Conservation (phyloP, 495 filamentous ascomycete species). For the Tuber magnatum region DNA sequence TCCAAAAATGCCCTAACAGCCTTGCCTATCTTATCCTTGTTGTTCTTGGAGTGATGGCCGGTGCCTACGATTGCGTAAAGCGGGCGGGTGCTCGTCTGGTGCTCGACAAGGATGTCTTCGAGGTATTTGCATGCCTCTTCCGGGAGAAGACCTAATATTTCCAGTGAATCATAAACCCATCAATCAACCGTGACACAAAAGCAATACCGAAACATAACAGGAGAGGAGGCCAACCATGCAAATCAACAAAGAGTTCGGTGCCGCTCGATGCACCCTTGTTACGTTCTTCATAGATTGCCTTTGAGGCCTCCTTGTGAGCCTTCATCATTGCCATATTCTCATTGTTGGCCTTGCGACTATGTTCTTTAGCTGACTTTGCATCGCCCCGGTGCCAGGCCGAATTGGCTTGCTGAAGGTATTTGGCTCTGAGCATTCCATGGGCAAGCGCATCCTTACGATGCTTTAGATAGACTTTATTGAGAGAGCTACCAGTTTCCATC, state of each 20-base stretch:
- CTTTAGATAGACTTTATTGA: conserved; percentile 91
- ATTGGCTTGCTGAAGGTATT: conserved; percentile 96
- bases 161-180: conserved; percentile 1
- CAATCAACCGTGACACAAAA: not conserved
- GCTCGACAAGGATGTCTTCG: conserved; percentile 74
- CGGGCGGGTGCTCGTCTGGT: conserved; percentile 62
- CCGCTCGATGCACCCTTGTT: conserved; percentile 55
- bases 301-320: conserved; percentile 89
- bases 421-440: conserved; percentile 90
- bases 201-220: not conserved
- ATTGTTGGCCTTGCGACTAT: conserved; percentile 85
- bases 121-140: conserved; percentile 96
- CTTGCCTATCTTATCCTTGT: conserved; percentile 97
- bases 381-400: conserved; percentile 99
- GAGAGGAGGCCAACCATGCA: conserved; percentile 55
- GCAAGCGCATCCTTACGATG: conserved; percentile 90
- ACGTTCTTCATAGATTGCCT: conserved; percentile 86
- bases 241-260: conserved; percentile 83
- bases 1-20: conserved; percentile 83
- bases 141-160: conserved; percentile 61
- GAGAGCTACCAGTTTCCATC: conserved; percentile 86
- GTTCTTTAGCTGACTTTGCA: conserved; percentile 87
- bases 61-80: conserved; percentile 96
- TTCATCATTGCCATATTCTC: conserved; percentile 97
- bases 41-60: conserved; percentile 95